Conservation (phyloP, 148 eudicot genomes). For the Tetragonia tetragonoides region DNA sequence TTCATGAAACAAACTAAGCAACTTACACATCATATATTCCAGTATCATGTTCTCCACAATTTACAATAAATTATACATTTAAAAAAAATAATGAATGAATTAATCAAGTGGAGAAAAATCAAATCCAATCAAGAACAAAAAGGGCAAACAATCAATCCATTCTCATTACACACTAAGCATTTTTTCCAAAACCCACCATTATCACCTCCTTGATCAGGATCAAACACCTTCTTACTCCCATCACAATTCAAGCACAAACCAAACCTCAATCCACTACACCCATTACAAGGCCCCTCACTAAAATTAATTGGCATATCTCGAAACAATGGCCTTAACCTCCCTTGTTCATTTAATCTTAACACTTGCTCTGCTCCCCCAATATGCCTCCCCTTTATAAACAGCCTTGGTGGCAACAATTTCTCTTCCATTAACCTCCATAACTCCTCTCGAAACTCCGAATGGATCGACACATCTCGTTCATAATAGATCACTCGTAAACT, state of each 20-base stretch:
- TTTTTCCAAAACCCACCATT: conserved; percentile 25
- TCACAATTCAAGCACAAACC: conserved; percentile 61
- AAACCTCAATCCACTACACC: conserved; percentile 68
- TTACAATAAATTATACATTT: conserved; percentile 4
- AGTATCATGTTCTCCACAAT: neutral
- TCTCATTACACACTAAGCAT: conserved; percentile 82
- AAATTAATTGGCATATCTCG: conserved; percentile 49
- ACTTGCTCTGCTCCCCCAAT: conserved; percentile 84
- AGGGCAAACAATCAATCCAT: conserved; percentile 82
- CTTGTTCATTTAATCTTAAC: conserved; percentile 61
- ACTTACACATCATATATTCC: neutral
- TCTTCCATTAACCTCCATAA: conserved; percentile 62
- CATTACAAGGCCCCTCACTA: conserved; percentile 51
- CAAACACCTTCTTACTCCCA: conserved; percentile 61
- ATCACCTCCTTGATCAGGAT: neutral
- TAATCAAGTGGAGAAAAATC: neutral
- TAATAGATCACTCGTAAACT: conserved; percentile 53
- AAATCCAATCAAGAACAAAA: conserved; percentile 41
- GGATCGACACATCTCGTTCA: conserved; percentile 79
- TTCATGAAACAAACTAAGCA: neutral
- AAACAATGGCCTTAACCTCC: conserved; percentile 51
- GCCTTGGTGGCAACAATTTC: conserved; percentile 59
- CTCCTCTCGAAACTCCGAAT: conserved; percentile 68
- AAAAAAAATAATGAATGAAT: neutral
- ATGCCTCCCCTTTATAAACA: conserved; percentile 72